Evolutionary conservation across 257 asterid species (phyloP).

Genomic region (Marsdenia floribunda): DNA sequence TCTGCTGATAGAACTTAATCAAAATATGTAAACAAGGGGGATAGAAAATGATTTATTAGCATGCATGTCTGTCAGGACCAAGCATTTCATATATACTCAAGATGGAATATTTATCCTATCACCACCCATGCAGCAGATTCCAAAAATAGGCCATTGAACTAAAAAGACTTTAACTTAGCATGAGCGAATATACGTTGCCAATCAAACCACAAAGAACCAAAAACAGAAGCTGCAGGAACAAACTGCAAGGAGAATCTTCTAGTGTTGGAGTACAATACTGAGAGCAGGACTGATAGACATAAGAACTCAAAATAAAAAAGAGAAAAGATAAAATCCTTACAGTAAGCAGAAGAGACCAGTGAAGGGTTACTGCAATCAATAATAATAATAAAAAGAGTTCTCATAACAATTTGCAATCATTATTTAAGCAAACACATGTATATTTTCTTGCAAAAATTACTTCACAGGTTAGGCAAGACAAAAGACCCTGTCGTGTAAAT

Average conservation of each 20-base stretch:
- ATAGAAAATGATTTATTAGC: not conserved
- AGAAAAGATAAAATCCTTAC: constrained; percentile 36
- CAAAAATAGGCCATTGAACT: not conserved
- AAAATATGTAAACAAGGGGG: not conserved
- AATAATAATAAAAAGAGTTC: not conserved
- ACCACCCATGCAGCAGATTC: not conserved
- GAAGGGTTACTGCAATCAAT: constrained; percentile 52
- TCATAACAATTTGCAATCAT: not conserved
- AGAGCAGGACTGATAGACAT: not conserved
- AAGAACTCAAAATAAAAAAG: constrained; percentile 12
- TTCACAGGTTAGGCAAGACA: not conserved
- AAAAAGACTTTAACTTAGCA: constrained; percentile 44
- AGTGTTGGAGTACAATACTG: not conserved
- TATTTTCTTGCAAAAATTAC: not conserved
- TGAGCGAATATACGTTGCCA: constrained; percentile 80
- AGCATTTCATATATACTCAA: not conserved
- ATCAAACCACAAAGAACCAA: constrained; percentile 79
- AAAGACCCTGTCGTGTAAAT: not conserved
- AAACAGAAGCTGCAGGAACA: constrained; percentile 82
- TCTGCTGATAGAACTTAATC: no score
- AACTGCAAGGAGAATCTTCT: constrained; percentile 41
- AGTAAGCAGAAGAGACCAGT: constrained; percentile 83
- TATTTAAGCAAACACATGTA: not conserved
- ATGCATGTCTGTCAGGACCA: not conserved
- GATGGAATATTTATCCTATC: not conserved